Percentiles rank a stretch among this genome's conserved stretches.
These are phyloP conservation scores for Candida albicans DNA, from an alignment of 1,139 yeast species.

Conservation along the genomic window DNA sequence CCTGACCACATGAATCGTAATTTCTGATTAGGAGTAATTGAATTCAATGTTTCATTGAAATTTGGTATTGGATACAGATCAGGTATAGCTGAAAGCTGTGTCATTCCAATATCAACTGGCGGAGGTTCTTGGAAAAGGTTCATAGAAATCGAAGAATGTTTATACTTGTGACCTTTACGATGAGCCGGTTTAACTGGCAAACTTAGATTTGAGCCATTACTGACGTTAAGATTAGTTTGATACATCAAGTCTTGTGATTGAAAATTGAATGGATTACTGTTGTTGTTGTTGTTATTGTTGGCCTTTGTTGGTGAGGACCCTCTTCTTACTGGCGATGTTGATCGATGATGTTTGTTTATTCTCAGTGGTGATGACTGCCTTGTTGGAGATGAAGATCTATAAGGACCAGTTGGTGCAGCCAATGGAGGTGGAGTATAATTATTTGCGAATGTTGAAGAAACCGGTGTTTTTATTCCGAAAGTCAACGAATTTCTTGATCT, in stretches of 20 bases:
- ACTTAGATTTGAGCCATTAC: constrained; percentile 27
- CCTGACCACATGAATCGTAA: constrained; percentile 64
- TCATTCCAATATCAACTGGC: constrained; percentile 42
- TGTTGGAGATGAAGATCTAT: constrained; percentile 29
- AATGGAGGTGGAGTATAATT: constrained; percentile 3
- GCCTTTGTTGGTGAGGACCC: constrained; percentile 25
- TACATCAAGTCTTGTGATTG: constrained; percentile 41
- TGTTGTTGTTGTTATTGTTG: no score
- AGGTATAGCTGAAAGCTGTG: constrained; percentile 71
- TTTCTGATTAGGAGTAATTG: constrained; percentile 55
- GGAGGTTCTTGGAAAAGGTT: constrained; percentile 94
- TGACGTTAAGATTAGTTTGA: constrained; percentile 13
- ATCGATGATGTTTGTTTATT: constrained; percentile 25
- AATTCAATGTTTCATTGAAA: constrained; percentile 55
- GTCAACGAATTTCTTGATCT: constrained; percentile 20
- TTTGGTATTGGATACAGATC: constrained; percentile 82
- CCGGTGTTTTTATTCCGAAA: constrained; percentile 17
- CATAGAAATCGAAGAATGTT: constrained; percentile 96
- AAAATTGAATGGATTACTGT: constrained; percentile 44
- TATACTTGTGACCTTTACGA: constrained; percentile 92
- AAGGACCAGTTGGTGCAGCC: neutral
- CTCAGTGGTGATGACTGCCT: constrained; percentile 36
- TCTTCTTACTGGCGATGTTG: constrained; percentile 34
- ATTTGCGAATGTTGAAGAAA: constrained; percentile 19
- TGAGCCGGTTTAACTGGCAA: constrained; percentile 58